Evolutionary conservation across 169 alveolate species (phyloP).

Genomic region (Eimeria acervulina): DNA sequence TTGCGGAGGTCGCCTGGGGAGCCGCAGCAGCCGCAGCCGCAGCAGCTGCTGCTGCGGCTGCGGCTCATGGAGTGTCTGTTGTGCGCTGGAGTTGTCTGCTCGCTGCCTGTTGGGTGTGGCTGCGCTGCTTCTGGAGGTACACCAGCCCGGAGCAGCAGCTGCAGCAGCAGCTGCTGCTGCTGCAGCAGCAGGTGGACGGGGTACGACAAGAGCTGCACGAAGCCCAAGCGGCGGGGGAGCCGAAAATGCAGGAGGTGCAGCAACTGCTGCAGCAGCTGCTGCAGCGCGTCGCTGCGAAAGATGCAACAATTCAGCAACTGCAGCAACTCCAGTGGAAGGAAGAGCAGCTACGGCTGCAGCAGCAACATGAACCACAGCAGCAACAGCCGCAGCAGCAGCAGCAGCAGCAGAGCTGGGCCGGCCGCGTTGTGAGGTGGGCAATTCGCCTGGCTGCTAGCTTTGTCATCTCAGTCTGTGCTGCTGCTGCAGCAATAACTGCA

Average conservation of each 20-base stretch:
- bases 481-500: background rate
- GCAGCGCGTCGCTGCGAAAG: no score
- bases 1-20: background rate
- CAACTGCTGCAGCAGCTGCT: no score
- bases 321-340: no score
- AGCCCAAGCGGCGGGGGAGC: slow-evolving; percentile 51
- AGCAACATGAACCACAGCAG: no score
- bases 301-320: no score
- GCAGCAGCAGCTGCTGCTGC: slow-evolving; percentile 63
- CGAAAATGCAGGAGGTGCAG: slow-evolving; percentile 42
- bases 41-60: no score
- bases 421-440: background rate
- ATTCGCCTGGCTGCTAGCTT: background rate
- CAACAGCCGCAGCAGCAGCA: background rate
- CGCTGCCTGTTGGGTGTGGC: slow-evolving; percentile 20
- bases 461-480: background rate
- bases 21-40: background rate
- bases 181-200: slow-evolving; percentile 26
- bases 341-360: no score
- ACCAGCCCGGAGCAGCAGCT: slow-evolving; percentile 45
- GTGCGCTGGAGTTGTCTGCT: slow-evolving; percentile 28
- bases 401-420: background rate
- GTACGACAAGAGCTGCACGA: slow-evolving; percentile 45
- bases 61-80: slow-evolving; percentile 19
- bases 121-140: slow-evolving; percentile 19